These are phyloP conservation scores for Suhomyces choctaworum DNA, from an alignment of 1,139 yeast genomes.

Conservation along the genomic window DNA sequence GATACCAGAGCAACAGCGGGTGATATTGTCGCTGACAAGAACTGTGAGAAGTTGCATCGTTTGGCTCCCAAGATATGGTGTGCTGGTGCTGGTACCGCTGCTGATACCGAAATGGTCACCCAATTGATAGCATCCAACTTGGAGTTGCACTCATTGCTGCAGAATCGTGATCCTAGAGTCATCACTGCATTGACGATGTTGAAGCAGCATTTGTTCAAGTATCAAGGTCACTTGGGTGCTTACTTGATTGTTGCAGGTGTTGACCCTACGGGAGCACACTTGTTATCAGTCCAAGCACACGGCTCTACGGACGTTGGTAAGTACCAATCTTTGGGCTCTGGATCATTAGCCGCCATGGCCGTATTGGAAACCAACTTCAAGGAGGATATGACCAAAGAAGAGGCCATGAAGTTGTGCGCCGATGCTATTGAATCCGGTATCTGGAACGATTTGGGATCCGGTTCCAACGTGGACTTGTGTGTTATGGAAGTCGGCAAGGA, in stretches of 20 bases:
- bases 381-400: conserved; percentile 74
- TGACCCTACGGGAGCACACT: conserved; percentile 94
- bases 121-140: conserved; percentile 87
- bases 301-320: conserved; percentile 96
- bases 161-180: conserved; percentile 87
- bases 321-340: conserved; percentile 91
- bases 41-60: conserved; percentile 93
- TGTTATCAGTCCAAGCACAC: conserved; percentile 93
- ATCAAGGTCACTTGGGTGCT: conserved; percentile 97
- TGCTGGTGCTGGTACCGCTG: conserved; percentile 99
- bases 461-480: conserved; percentile 95
- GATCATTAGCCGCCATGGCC: conserved; percentile 99
- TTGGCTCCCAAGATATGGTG: conserved; percentile 96
- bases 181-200: conserved; percentile 90
- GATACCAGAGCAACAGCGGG: conserved; percentile 98
- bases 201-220: conserved; percentile 92
- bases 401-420: conserved; percentile 85
- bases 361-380: conserved; percentile 88
- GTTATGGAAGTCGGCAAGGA: conserved; percentile 93
- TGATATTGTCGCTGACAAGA: conserved; percentile 93
- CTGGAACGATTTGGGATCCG: conserved; percentile 98
- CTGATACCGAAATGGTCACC: conserved; percentile 98
- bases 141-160: conserved; percentile 82
- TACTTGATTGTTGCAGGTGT: conserved; percentile 95
- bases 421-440: conserved; percentile 97